These are phyloP conservation scores for Cryptosporidium sp. DNA, from an alignment of 169 alveolate species.

Conservation along the genomic window DNA sequence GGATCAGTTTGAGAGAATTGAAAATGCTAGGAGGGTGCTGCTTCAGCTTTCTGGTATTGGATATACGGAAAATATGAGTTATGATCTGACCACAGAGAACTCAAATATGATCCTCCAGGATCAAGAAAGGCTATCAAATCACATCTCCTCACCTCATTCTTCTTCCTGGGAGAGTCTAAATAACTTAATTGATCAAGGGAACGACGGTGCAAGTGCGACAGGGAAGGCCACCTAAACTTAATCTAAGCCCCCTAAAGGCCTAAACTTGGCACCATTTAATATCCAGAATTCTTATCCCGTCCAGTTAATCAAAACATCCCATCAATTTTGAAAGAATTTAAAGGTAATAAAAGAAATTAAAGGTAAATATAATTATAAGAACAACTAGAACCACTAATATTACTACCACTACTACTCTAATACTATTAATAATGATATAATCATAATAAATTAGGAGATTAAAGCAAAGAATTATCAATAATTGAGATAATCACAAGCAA, in stretches of 20 bases:
- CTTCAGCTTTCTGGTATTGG: constrained; percentile 48
- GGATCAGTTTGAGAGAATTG: constrained; percentile 53
- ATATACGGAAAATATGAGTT: neutral
- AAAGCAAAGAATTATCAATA: neutral
- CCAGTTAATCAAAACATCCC: neutral
- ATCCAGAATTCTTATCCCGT: too few relatives aligned
- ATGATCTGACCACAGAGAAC: constrained; percentile 44
- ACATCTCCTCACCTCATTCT: neutral
- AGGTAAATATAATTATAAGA: constrained; percentile 7
- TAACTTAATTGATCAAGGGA: neutral
- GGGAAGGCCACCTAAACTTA: too few relatives aligned
- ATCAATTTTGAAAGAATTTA: too few relatives aligned
- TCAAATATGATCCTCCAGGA: neutral
- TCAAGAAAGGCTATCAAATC: neutral
- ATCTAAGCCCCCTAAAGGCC: too few relatives aligned
- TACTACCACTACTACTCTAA: neutral
- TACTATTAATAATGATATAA: neutral
- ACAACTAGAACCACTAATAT: neutral
- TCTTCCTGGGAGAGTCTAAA: constrained; percentile 38
- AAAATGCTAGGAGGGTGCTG: constrained; percentile 51
- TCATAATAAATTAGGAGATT: constrained; percentile 11
- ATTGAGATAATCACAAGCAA: neutral
- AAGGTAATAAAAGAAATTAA: neutral
- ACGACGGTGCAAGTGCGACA: neutral
- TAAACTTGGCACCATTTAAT: too few relatives aligned